Conservation (phyloP, 1,284 basidiomycete genomes). For the Pyrrhoderma noxium region DNA sequence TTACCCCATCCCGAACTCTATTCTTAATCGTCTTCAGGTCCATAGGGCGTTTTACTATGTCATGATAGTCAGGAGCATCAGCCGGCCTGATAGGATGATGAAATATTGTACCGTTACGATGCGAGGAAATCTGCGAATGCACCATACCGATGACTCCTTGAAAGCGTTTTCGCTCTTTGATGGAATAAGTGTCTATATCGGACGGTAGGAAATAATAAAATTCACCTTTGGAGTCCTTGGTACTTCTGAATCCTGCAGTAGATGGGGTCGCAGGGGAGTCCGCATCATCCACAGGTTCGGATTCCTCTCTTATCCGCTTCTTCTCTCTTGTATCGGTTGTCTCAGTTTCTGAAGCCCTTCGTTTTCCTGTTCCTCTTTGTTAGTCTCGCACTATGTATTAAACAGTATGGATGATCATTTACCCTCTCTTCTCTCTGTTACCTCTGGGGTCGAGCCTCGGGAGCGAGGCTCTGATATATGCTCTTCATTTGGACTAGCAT, state of each 20-base stretch:
- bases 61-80: constrained; percentile 86
- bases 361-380: constrained; percentile 45
- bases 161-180: constrained; percentile 57
- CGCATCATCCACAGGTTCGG: constrained; percentile 58
- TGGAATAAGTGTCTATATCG: constrained; percentile 34
- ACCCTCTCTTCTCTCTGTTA: constrained; percentile 9
- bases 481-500: background rate
- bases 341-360: constrained; percentile 53
- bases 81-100: constrained; percentile 82
- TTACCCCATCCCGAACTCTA: constrained; percentile 74
- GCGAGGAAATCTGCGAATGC: constrained; percentile 74
- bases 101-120: constrained; percentile 84
- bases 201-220: constrained; percentile 23
- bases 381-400: background rate
- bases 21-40: constrained; percentile 86
- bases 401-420: background rate
- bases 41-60: constrained; percentile 87
- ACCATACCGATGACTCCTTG: constrained; percentile 76
- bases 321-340: constrained; percentile 47
- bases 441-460: constrained; percentile 11
- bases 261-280: constrained; percentile 32
- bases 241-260: constrained; percentile 7
- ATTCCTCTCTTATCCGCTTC: constrained; percentile 63
- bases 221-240: constrained; percentile 14
- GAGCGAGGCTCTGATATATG: constrained; percentile 2